These are phyloP conservation scores for Coniochaeta hoffmannii DNA, from an alignment of 2,329 filamentous ascomycete species.

Conservation along the genomic window DNA sequence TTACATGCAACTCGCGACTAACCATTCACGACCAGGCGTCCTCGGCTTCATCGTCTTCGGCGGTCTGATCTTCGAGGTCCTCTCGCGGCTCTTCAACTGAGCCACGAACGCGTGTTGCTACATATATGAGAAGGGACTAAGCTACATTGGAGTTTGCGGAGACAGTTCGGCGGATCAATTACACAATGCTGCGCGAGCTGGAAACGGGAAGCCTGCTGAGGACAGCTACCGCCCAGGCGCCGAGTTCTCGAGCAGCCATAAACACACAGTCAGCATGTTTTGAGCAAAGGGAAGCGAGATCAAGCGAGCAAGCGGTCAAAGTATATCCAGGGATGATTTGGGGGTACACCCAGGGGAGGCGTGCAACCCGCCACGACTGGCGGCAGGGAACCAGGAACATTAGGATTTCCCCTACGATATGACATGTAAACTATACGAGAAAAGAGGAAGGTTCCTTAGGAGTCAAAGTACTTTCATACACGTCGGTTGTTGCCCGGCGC, in stretches of 20 bases:
- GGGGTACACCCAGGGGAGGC: background rate
- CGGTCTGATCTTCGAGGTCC: conserved; percentile 49
- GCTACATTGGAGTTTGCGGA: background rate
- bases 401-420: background rate
- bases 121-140: background rate
- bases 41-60: conserved; percentile 56
- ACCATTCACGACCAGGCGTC: conserved; percentile 41
- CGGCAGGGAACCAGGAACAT: background rate
- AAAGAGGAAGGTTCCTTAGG: background rate
- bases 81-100: conserved; percentile 39
- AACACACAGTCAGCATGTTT: background rate
- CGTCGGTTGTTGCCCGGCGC: background rate
- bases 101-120: background rate
- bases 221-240: background rate
- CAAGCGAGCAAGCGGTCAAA: background rate
- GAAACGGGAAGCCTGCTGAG: background rate
- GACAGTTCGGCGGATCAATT: background rate
- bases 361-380: background rate
- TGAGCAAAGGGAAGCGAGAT: background rate
- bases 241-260: background rate
- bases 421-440: background rate
- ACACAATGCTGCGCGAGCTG: background rate
- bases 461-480: background rate
- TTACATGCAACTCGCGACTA: too few relatives aligned
- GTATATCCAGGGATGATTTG: background rate